Percentiles rank a stretch among this genome's conserved stretches.
phyloP scores from a whole-genome alignment of 768 basidiomycete species.

The Leccinum rimulosum region DNA sequence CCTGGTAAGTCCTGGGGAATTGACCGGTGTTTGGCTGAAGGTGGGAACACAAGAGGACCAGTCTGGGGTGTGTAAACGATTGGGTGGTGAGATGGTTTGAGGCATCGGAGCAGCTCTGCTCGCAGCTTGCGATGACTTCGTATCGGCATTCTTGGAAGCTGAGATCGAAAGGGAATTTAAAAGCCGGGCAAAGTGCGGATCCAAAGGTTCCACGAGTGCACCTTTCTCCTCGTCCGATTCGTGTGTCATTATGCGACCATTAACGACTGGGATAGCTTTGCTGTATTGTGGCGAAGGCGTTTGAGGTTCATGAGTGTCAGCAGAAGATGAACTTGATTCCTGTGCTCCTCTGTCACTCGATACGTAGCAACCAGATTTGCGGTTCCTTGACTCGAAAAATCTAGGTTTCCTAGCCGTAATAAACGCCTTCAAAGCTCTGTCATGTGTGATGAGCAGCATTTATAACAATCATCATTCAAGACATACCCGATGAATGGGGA shows the following conservation, averaged over 20 bases:
- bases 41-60: conserved; percentile 33
- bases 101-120: conserved; percentile 11
- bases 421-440: conserved; percentile 54
- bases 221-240: conserved; percentile 34
- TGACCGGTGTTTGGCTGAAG: conserved; percentile 12
- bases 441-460: conserved; percentile 2
- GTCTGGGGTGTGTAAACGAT: conserved; percentile 25
- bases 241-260: conserved; percentile 22
- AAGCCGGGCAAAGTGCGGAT: conserved; percentile 71
- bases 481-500: conserved; percentile 87
- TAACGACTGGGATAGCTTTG: conserved; percentile 32
- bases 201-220: conserved; percentile 38
- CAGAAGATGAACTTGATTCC: conserved; percentile 68
- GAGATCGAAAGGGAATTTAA: conserved; percentile 63
- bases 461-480: background rate
- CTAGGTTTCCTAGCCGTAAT: conserved; percentile 63
- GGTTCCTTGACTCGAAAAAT: conserved; percentile 32
- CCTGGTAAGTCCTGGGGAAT: conserved; percentile 8
- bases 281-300: conserved; percentile 63
- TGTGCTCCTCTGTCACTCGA: conserved; percentile 39
- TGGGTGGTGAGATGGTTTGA: conserved; percentile 8
- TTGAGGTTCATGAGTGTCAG: conserved; percentile 57
- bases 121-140: conserved; percentile 5
- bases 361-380: conserved; percentile 31
- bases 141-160: conserved; percentile 33